Base-by-base conservation (phyloP, 2,329 filamentous ascomycete genomes). In the Fusarium cicatricum region DNA sequence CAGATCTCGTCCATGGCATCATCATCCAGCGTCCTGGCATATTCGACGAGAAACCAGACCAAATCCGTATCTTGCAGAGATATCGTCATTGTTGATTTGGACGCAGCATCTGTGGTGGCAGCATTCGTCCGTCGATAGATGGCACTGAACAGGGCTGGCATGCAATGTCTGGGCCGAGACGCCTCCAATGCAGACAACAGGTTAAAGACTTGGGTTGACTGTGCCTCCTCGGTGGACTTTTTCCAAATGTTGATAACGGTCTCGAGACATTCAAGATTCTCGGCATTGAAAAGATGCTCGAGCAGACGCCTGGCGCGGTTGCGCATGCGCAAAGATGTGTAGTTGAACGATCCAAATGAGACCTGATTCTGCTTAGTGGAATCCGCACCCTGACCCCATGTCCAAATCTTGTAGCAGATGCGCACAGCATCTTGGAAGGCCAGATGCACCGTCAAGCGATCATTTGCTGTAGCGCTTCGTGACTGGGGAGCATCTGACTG, bases 1-100 rank as follows among this genome's bases (percentile, higher is more conserved):
- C 95, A 99, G 42, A 99, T 97, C 75, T 99, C 95, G 68, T 99
- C 95, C 84, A 97, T 94, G 14, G 95, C 90, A 77, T 99, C 95
- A 68, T 99, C 95, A 70, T 99, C 95, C 11, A 98, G 81, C 0
- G 93, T 95, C 26, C 85, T 85, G 1, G 92, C 89, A 73, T 99
- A 99, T 59, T 95, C 90, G 8, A 97, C 90, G 38, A 98, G 76
- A 72, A 99, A 99, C 9, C 90, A 85, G 9, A 94, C 91, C 11
- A 99, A 80, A 68, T 97, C 93, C 1, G 86, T 85, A 68, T 97
- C 92, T 48, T 87, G 87, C 10, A 99, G 78, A 41, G 91, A 89
- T 15, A 95, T 90, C 0, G 94, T 96, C 72, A 98, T 79, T 2
- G 91, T 96, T 14, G 94, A 98, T 73, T 92, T 92, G 40, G 92